Base-by-base conservation (phyloP, 106 monocot genomes). In the Apostasia ramifera region DNA sequence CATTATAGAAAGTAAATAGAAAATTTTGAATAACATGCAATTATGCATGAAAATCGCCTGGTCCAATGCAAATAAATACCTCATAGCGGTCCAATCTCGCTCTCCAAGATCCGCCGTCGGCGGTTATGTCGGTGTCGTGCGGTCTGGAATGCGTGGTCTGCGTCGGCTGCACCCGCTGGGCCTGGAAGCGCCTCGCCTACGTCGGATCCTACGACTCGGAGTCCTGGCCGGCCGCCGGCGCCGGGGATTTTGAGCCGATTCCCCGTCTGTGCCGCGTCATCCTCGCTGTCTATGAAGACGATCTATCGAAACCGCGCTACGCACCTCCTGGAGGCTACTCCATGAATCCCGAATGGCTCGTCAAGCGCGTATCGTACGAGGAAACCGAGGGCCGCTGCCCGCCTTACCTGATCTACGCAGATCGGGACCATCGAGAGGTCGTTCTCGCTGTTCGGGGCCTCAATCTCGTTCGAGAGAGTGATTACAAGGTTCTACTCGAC, bases 121-220 rank as follows among this genome's bases (percentile, higher is more conserved):
- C 40, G 13, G 53, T 47, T 13, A 84, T 88, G 88, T 78, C 88
- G 65, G 76, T 79, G 70, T 10, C 66, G 26, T 80, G 86, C 82
- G 83, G 83, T 44, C 13, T 88, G 10, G 88, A 88, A 71, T 92
- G 92, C 79, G 88, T 88, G 66, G 45, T 92, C 53, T 92, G 85
- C 77, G 13, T 92, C 11, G 92, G 92, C 61, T 92, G 80, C 85
- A 44, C 79, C 37, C 85, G 85, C 40, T 92, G 92, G 92, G 83
- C 85, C 5, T 92, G 85, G 85, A 85, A 86, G 79, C 85, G 92
- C 47, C 77, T 80, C 71, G 88, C 88, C 51, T 88, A 92, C 88
- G 63, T 85, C 69, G 92, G 92, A 58, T 66, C 80, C 57, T 83
- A 85, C 77, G 92, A 92, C 92, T 85, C 85, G 81, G 88, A 83